Evolutionary conservation across 805 yeast genomes (phyloP), one percentile per base, ranked within the genome.

Genomic region (Yarrowia sp.): DNA sequence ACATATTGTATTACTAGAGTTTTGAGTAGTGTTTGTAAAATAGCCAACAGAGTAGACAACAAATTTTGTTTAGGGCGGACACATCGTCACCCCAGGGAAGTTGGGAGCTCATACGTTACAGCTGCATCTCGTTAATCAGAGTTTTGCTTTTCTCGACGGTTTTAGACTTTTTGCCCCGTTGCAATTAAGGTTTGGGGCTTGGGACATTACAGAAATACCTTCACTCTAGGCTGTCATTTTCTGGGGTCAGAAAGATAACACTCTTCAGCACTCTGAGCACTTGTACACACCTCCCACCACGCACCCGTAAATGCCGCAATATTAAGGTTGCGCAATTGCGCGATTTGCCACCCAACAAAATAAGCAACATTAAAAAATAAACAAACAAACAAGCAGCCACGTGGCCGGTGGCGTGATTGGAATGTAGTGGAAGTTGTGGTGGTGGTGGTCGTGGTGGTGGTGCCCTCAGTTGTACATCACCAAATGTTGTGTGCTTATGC

Each of bases 181-280:
- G 10, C 11, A 47, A 6, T 14, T 32, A 32, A 32, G 28, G 22
- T 15, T 32, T 4, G 32, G 53, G 53, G 53, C 39, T 48, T 48
- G 55, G 55, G 55, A 48, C 31, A n/a, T 32, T 33, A 41, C 55
- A 48, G 55, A 48, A 48, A 48, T 48, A 48, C 55, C 18, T 48
- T 48, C 41, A 17, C 7, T 15, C 17, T 13, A 18, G 55, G 31
- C 41, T 35, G 55, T 35, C 39, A 33, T 15, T 33, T n/a, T 18
- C 6, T 31, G 32, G 32, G 38, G 28, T 13, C 31, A 48, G 13
- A 48, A 48, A 48, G 55, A 48, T 35, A 48, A 48, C 55, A 31
- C 55, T 35, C 14, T 48, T 48, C 32, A 17, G 8, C 55, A 48
- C 32, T 33, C 55, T 15, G 41, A 48, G 55, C 8, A 17, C 17